A percentile compares a stretch with the other conserved stretches of the same genome.
phyloP scores from a whole-genome alignment of 2,329 filamentous ascomycete species.

The Aspergillus japonicus region DNA sequence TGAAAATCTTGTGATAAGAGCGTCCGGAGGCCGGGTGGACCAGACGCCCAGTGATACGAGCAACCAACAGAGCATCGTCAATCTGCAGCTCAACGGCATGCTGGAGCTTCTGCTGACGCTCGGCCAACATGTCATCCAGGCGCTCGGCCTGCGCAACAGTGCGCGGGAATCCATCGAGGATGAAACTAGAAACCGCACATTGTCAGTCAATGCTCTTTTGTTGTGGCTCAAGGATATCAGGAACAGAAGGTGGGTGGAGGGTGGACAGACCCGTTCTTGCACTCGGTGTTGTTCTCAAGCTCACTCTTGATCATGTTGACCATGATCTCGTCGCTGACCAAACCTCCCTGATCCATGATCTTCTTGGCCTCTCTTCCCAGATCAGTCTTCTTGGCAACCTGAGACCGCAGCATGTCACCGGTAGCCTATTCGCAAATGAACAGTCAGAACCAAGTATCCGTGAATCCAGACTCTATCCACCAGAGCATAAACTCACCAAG shows the following conservation, averaged over 20 bases:
- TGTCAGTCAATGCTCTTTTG: slow-evolving; percentile 11
- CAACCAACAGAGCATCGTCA: slow-evolving; percentile 87
- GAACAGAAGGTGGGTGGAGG: slow-evolving; percentile 17
- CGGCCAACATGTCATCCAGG: slow-evolving; percentile 84
- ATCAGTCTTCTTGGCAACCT: slow-evolving; percentile 95
- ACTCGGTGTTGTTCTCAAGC: slow-evolving; percentile 89
- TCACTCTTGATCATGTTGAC: slow-evolving; percentile 99
- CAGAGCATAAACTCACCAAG: slow-evolving; percentile 62
- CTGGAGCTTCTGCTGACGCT: slow-evolving; percentile 79
- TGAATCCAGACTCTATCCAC: not conserved
- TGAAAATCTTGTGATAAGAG: slow-evolving; percentile 98
- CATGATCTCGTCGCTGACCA: slow-evolving; percentile 98
- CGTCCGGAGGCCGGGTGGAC: slow-evolving; percentile 94
- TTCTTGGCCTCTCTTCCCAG: slow-evolving; percentile 97
- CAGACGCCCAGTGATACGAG: slow-evolving; percentile 93
- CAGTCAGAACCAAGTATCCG: slow-evolving; percentile 6
- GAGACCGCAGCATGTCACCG: slow-evolving; percentile 97
- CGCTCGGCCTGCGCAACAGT: slow-evolving; percentile 94
- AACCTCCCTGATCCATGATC: slow-evolving; percentile 98
- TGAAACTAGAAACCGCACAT: slow-evolving; percentile 66
- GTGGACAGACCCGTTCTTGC: slow-evolving; percentile 80
- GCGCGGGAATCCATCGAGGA: slow-evolving; percentile 96
- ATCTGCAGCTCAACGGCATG: slow-evolving; percentile 97
- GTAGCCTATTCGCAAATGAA: slow-evolving; percentile 66
- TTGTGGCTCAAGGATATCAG: slow-evolving; percentile 10